Evolutionary conservation across 2,329 filamentous ascomycete species (phyloP).

Genomic region (Aureobasidium sp.): DNA sequence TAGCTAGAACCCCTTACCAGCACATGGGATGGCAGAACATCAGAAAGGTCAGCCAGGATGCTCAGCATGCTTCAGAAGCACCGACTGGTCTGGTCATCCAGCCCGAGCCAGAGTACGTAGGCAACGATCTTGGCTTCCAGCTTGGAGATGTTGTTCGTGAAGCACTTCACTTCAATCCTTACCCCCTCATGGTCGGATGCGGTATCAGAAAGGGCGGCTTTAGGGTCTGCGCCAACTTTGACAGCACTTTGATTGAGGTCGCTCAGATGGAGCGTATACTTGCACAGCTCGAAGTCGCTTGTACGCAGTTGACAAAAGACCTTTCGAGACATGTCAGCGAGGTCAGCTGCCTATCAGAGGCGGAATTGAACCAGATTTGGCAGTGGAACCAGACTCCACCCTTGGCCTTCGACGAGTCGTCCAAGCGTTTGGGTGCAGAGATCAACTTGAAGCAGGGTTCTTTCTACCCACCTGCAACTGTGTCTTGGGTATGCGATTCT

Average conservation of each 20-base stretch:
- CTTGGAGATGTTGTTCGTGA: constrained; percentile 19
- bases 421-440: not conserved
- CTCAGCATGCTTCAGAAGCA: constrained; percentile 50
- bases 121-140: constrained; percentile 21
- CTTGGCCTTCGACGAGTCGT: not conserved
- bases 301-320: constrained; percentile 6
- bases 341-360: constrained; percentile 8
- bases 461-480: constrained; percentile 4
- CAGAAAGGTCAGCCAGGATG: constrained; percentile 42
- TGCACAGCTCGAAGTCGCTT: constrained; percentile 16
- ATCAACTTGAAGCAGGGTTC: not conserved
- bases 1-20: constrained; percentile 31
- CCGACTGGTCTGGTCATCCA: constrained; percentile 51
- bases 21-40: constrained; percentile 34
- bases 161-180: constrained; percentile 26
- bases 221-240: constrained; percentile 25
- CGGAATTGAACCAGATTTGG: constrained; percentile 15
- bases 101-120: constrained; percentile 22
- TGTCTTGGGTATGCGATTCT: constrained; percentile 27
- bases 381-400: constrained; percentile 11
- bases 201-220: constrained; percentile 39
- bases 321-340: constrained; percentile 2
- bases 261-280: constrained; percentile 16
- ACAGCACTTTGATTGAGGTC: constrained; percentile 9
- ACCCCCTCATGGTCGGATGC: constrained; percentile 44